A percentile compares a stretch with the other conserved stretches of the same genome.
Conservation (phyloP, 2,329 filamentous ascomycete genomes). For the Talaromyces islandicus region DNA sequence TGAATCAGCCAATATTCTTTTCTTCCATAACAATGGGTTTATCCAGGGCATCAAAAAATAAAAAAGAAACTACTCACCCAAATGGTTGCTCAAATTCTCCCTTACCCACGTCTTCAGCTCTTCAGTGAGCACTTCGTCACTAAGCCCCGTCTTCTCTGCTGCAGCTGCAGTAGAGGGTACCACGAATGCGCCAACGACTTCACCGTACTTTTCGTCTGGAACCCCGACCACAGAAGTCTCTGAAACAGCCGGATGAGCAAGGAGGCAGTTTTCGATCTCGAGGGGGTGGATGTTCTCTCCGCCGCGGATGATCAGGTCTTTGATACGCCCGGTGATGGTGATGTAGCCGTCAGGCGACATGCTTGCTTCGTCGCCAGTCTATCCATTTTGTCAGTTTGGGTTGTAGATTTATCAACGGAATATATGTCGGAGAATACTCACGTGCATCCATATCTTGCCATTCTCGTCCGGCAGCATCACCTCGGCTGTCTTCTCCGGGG, state of each 20-base stretch:
- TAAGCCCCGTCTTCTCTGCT: constrained; percentile 29
- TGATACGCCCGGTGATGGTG: constrained; percentile 83
- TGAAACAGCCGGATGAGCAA: constrained; percentile 62
- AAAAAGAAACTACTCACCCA: constrained; percentile 41
- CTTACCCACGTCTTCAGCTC: constrained; percentile 68
- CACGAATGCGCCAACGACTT: constrained; percentile 80
- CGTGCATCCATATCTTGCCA: constrained; percentile 71
- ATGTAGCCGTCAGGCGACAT: constrained; percentile 83
- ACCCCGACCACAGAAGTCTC: constrained; percentile 82
- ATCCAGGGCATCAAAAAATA: neutral
- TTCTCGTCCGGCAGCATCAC: constrained; percentile 56
- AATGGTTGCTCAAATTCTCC: constrained; percentile 63
- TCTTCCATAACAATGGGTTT: too few species aligned
- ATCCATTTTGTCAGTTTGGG: constrained; percentile 14
- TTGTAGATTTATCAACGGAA: neutral
- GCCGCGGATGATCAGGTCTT: constrained; percentile 90
- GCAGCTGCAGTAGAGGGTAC: constrained; percentile 46
- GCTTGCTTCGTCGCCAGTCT: constrained; percentile 82
- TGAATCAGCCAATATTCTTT: neutral
- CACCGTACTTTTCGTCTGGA: constrained; percentile 75
- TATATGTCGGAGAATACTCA: constrained; percentile 21
- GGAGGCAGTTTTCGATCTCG: constrained; percentile 83
- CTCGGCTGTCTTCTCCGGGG: constrained; percentile 61
- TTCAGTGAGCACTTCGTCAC: constrained; percentile 44
- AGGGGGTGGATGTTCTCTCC: constrained; percentile 95